Evolutionary conservation across 257 asterid species (phyloP), one percentile per base, ranked within the genome.

Genomic region (Capsicum chinense): DNA sequence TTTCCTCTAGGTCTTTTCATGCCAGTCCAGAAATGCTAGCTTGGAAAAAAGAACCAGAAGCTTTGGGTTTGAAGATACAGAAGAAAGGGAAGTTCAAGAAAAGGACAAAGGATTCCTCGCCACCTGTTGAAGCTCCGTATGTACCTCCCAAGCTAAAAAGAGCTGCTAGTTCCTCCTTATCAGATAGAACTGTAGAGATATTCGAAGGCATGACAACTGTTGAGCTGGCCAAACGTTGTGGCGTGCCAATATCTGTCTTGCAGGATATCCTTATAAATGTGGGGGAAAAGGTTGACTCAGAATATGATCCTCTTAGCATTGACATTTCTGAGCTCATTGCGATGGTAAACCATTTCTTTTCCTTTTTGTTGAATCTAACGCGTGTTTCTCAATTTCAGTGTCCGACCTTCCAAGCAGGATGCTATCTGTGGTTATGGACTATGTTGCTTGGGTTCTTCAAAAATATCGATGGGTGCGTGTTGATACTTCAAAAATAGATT

Each of bases 271-370:
- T 96, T 83, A 68, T 86, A 54, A 93, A 92, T 90, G 97, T 92
- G 64, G 99, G 98, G 82, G 99, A 96, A 87, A 94, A 91, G 88
- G 92, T 90, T 90, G 95, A 89, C 83, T 96, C 99, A 3, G 98
- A 96, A 87, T 96, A 90, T 44, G 98, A 95, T 39, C 79, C 91
- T 74, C 91, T 96, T 83, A 88, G 95, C 88, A 85, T 93, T 17
- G 99, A 96, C 87, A 83, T 93, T 79, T 98, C 98, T 10, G 99
- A 96, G 92, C 93, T 96, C 57, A 93, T 93, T 86, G 97, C 98
- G 8, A 94, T 96, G 99, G 99, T 96, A 94, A 64, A 14, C 19
- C 50, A 17, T 15, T n/a, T 44, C 63, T 70, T 81, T 1, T 48
- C 33, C 56, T 42, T 17, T 11, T 2, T 82, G 57, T 76, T 33